Evolutionary conservation across 1,139 yeast genomes (phyloP), one percentile per base, ranked within the genome.

Genomic region (Hyphopichia buzzinii): DNA sequence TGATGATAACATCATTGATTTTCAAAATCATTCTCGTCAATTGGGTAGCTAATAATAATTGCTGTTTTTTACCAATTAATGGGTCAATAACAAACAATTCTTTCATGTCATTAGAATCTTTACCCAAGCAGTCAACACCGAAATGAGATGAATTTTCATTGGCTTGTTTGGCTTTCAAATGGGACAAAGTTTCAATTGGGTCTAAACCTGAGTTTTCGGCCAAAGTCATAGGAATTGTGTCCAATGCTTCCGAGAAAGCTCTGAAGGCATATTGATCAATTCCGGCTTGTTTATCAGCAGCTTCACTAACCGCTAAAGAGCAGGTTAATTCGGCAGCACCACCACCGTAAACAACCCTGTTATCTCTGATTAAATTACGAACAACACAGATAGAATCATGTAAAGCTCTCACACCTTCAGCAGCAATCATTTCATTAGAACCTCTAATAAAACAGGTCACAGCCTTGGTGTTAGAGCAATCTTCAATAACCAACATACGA

Each of bases 381-480:
- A 94, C 98, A 36, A 94, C 98, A 68, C 98, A 92, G 41, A 94
- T 70, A 4, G 98, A 88, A 59, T 94, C 99, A 57, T 92, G 98
- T 42, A 94, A 74, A 1, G 98, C 97, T 63, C 99, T 81, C 49
- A 87, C 80, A 39, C 97, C 95, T 67, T 94, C 98, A 50, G 92
- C 97, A 22, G 87, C 90, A 55, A 94, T 89, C 98, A 94, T 94
- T 63, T 88, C 92, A 64, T 90, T 92, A 14, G 96, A 87, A 32
- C 98, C 98, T 60, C 98, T 79, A 35, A 94, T 74, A 56, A 94
- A 84, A 52, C 95, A 86, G 0, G 97, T 90, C 8, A 90, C 97
- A 2, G 97, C 96, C 55, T 84, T 81, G 28, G 94, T 76, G 56
- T 87, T 86, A 29, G 89, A 81, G 54, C 95, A 84, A 46, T 89